phyloP scores from a whole-genome alignment of 768 basidiomycete genomes.

The Bullera alba region DNA sequence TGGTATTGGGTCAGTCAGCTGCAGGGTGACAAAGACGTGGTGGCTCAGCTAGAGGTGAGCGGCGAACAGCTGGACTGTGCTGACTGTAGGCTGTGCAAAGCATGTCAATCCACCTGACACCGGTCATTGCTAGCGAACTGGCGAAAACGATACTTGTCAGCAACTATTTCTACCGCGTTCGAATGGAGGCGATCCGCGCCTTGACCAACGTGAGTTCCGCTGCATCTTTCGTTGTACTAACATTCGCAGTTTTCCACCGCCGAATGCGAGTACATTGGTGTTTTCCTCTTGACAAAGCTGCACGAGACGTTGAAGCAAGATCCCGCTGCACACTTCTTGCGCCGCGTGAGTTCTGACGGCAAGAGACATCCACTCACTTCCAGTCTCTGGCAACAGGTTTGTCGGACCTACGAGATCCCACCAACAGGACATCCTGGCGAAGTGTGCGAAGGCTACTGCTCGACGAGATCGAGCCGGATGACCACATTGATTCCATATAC shows the following conservation, averaged over 20 bases:
- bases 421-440: conserved; percentile 71
- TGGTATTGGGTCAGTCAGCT: conserved; percentile 97
- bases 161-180: conserved; percentile 92
- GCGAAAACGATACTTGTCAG: conserved; percentile 89
- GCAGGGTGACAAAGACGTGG: conserved; percentile 89
- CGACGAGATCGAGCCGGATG: conserved; percentile 89
- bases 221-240: conserved; percentile 1
- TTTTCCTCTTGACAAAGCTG: conserved; percentile 93
- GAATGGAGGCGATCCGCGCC: conserved; percentile 85
- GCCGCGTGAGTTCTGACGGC: too few relatives aligned
- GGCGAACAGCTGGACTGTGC: neutral
- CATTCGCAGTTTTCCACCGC: conserved; percentile 67
- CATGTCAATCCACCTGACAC: conserved; percentile 51
- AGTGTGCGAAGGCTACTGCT: conserved; percentile 81
- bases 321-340: too few relatives aligned
- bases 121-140: conserved; percentile 57
- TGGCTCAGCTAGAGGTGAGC: conserved; percentile 89
- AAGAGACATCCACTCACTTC: too few relatives aligned
- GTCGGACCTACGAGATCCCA: conserved; percentile 65
- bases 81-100: conserved; percentile 62
- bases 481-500: conserved; percentile 68
- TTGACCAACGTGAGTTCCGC: conserved; percentile 59
- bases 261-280: conserved; percentile 74
- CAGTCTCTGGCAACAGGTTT: conserved; percentile 82
- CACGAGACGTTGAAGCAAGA: conserved; percentile 62